phyloP scores from a whole-genome alignment of 2,329 filamentous ascomycete species.

The Colletotrichum godetiae region DNA sequence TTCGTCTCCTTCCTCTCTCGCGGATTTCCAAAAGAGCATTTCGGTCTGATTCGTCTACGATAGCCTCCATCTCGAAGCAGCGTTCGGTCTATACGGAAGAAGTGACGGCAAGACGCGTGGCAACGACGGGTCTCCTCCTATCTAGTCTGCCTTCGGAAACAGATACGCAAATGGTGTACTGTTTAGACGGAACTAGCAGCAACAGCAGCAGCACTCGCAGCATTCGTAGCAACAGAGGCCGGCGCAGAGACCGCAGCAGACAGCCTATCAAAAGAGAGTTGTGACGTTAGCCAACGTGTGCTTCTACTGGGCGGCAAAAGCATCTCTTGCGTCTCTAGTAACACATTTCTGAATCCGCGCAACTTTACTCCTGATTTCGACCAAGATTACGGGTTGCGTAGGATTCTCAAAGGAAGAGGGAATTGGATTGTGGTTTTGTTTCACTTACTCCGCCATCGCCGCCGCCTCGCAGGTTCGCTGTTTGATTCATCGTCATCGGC shows the following conservation, averaged over 20 bases:
- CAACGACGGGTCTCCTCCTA: no score
- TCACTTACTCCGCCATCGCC: constrained; percentile 49
- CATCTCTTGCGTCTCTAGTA: constrained; percentile 21
- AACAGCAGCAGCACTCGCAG: constrained; percentile 45
- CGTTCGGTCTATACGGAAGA: neutral
- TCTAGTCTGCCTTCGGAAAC: no score
- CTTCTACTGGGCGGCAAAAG: neutral
- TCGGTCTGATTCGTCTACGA: neutral
- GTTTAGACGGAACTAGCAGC: neutral
- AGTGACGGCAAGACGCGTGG: no score
- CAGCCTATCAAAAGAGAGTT: constrained; percentile 39
- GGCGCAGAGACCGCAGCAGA: constrained; percentile 54
- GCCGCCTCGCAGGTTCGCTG: constrained; percentile 42
- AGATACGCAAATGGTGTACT: no score
- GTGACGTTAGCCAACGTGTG: constrained; percentile 14
- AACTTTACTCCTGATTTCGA: neutral
- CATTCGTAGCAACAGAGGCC: constrained; percentile 54
- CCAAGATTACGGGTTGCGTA: neutral
- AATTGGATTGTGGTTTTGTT: neutral
- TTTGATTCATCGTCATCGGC: constrained; percentile 47
- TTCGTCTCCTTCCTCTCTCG: no score
- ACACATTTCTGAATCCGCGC: neutral
- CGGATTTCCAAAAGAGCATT: neutral
- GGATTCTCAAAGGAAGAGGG: neutral
- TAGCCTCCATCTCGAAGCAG: neutral